phyloP scores from a whole-genome alignment of 345 rosid genomes.

The Syzygium aqueum region DNA sequence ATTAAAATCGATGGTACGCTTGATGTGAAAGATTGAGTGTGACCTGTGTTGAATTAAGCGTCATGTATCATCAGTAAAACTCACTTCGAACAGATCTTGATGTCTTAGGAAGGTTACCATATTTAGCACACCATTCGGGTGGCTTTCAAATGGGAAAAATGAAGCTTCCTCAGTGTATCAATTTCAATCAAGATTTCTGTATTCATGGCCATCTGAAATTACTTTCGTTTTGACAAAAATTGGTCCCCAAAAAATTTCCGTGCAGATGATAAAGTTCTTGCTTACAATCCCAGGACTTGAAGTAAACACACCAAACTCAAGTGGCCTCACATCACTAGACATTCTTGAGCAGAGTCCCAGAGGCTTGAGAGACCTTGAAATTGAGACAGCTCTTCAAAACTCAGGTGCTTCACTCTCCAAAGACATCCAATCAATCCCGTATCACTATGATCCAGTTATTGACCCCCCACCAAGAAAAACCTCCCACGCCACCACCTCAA shows the following conservation, averaged over 20 bases:
- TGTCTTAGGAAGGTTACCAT: neutral
- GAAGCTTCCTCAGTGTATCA: neutral
- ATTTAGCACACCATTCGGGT: neutral
- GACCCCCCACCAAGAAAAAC: neutral
- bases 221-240: neutral
- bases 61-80: neutral
- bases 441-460: neutral
- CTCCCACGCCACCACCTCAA: neutral
- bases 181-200: neutral
- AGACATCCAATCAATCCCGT: neutral
- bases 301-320: slow-evolving; percentile 4
- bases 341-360: slow-evolving; percentile 8
- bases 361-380: slow-evolving; percentile 16
- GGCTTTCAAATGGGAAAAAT: neutral
- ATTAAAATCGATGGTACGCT: neutral
- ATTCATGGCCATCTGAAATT: neutral
- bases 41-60: neutral
- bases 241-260: neutral
- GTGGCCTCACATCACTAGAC: slow-evolving; percentile 4
- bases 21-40: neutral
- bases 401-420: slow-evolving; percentile 6
- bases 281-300: slow-evolving; percentile 4
- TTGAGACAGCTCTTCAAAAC: slow-evolving; percentile 2
- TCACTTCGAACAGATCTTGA: neutral
- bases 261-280: slow-evolving; percentile 10